phyloP scores from a whole-genome alignment of 176 grass and related monocot genomes.

The Lolium multiflorum region DNA sequence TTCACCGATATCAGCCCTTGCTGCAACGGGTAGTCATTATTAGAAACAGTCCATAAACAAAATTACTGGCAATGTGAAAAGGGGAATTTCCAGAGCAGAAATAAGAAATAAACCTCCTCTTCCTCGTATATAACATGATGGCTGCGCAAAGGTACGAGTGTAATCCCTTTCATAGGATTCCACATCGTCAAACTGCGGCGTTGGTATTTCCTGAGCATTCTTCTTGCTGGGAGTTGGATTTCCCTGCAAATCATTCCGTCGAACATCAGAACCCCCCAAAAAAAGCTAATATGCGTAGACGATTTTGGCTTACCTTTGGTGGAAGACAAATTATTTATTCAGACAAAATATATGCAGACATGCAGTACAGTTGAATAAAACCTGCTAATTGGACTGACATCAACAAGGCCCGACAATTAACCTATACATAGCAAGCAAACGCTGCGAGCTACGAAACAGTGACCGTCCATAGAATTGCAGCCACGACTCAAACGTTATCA shows the following conservation, averaged over 20 bases:
- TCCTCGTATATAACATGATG: slow-evolving; percentile 84
- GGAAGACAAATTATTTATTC: not conserved
- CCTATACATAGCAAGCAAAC: not conserved
- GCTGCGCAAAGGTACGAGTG: slow-evolving; percentile 89
- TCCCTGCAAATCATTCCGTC: slow-evolving; percentile 48
- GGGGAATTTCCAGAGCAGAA: slow-evolving; percentile 15
- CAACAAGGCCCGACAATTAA: not conserved
- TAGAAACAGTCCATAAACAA: slow-evolving; percentile 44
- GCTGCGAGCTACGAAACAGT: not conserved
- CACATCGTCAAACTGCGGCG: slow-evolving; percentile 84
- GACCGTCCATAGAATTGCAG: slow-evolving; percentile 17
- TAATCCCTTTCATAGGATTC: slow-evolving; percentile 99
- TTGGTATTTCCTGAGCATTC: slow-evolving; percentile 91
- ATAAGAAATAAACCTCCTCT: slow-evolving; percentile 83
- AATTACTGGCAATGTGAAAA: slow-evolving; percentile 27
- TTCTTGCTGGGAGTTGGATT: slow-evolving; percentile 70
- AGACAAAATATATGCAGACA: not conserved
- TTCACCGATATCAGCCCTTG: slow-evolving; percentile 89
- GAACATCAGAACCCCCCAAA: not conserved
- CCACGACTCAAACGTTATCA: slow-evolving; percentile 19
- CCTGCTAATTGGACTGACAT: not conserved
- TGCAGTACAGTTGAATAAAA: slow-evolving; percentile 32
- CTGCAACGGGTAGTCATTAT: slow-evolving; percentile 58
- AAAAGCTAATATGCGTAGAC: slow-evolving; percentile 43
- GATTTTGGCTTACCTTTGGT: not conserved